Base-by-base conservation (phyloP, 1,284 basidiomycete genomes). In the Ustilago trichophora region DNA sequence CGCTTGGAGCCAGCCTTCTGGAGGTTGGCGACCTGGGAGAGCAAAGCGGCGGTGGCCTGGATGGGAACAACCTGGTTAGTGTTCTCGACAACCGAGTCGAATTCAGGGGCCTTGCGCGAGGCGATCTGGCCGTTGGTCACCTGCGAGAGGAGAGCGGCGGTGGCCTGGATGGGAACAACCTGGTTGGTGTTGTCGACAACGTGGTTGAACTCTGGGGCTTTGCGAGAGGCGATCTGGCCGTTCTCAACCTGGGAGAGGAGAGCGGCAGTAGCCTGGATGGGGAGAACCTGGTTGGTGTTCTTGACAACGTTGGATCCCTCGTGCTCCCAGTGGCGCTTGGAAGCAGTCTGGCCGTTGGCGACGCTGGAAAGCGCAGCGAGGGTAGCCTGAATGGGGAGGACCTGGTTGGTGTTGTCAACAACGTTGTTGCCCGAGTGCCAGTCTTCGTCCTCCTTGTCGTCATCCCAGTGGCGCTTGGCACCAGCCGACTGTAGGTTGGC, bases 341-440 rank as follows among this genome's bases (percentile, higher is more conserved):
- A 25, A 15, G 37, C 59, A 5, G 22, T 25, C 47, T 62, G 56
- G 29, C 18, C 18, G 56, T 59, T 59, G 33, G 18, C 16, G 7
- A 57, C 54, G 3, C 26, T n/a, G 15, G 54, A 57, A 16, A 57
- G 47, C 16, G 22, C 33, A 21, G 50, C 50, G 25, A 46, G 6
- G 16, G 62, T 65, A 9, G 43, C 62, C 54, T 65, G 40, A 34
- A 65, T 45, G 34, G 62, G 62, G 11, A 65, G 34, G 32, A 65
- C 35, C 46, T 54, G 54, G 63, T 51, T 58, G 37, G 27, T 27
- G 63, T 65, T 65, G 24, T 54, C 19, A 22, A 64, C 50, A 18
- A 34, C 32, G 48, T 37, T 19, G 27, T 44, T 21, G 27, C 33
- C 47, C 41, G n/a, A n/a, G n/a, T n/a, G n/a, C n/a, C n/a, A n/a